Percentiles rank a stretch among this genome's conserved stretches.
These are phyloP conservation scores for Diaporthe aspalathi DNA, from an alignment of 2,329 filamentous ascomycete genomes.

Conservation along the genomic window DNA sequence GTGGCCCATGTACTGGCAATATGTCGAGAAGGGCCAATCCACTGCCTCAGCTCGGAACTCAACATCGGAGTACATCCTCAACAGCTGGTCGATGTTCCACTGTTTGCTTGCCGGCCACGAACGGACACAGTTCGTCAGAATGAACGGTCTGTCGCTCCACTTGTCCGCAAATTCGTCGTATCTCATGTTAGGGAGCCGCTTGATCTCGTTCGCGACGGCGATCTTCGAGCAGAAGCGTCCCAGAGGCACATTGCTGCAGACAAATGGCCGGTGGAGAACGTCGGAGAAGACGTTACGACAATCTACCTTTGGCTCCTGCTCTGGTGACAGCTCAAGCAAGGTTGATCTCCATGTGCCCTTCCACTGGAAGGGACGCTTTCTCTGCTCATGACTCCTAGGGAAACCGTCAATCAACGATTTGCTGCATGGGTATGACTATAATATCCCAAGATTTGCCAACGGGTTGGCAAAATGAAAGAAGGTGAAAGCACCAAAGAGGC, in stretches of 20 bases:
- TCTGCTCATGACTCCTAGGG: slow-evolving; percentile 48
- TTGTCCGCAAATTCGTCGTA: slow-evolving; percentile 77
- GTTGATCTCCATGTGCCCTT: slow-evolving; percentile 87
- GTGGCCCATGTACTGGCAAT: slow-evolving; percentile 83
- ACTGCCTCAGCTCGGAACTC: slow-evolving; percentile 92
- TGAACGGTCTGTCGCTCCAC: slow-evolving; percentile 87
- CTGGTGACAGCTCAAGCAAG: slow-evolving; percentile 68
- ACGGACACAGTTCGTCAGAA: slow-evolving; percentile 84
- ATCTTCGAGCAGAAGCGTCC: slow-evolving; percentile 76
- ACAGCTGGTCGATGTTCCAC: slow-evolving; percentile 79
- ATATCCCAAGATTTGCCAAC: not conserved
- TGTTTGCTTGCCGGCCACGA: slow-evolving; percentile 80
- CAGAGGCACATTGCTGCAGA: slow-evolving; percentile 82
- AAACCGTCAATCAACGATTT: slow-evolving; percentile 33
- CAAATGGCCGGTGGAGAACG: slow-evolving; percentile 88
- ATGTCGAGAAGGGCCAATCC: slow-evolving; percentile 88
- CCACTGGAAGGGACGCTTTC: slow-evolving; percentile 69
- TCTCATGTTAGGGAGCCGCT: slow-evolving; percentile 74
- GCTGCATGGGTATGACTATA: not conserved
- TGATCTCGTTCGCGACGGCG: slow-evolving; percentile 78
- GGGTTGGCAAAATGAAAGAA: not conserved
- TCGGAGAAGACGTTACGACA: slow-evolving; percentile 90
- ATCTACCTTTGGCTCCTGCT: slow-evolving; percentile 68
- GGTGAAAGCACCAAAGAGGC: not conserved
- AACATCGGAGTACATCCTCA: slow-evolving; percentile 71